Conservation (phyloP, 2,329 filamentous ascomycete species). For the Scytalidium lignicola region DNA sequence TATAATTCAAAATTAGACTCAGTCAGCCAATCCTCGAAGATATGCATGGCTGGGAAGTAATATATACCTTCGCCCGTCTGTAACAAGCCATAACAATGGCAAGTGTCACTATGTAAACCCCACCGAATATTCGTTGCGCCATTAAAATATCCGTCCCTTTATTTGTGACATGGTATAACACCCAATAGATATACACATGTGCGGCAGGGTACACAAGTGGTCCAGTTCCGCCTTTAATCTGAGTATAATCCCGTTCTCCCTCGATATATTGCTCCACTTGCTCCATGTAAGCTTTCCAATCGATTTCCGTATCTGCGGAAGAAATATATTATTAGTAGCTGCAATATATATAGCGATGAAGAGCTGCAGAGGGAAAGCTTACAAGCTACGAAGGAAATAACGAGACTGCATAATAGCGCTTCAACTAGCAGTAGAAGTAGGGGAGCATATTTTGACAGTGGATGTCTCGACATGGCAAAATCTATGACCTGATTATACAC, state of each 20-base stretch:
- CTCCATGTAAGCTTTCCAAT: constrained; percentile 97
- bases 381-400: constrained; percentile 26
- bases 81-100: constrained; percentile 80
- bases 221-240: constrained; percentile 82
- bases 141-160: constrained; percentile 68
- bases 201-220: constrained; percentile 92
- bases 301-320: constrained; percentile 85
- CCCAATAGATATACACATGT: constrained; percentile 86
- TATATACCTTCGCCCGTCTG: constrained; percentile 59
- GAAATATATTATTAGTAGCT: background rate
- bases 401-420: constrained; percentile 21
- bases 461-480: constrained; percentile 21
- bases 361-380: constrained; percentile 5
- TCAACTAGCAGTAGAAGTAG: constrained; percentile 21
- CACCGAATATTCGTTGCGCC: constrained; percentile 80
- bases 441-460: constrained; percentile 21
- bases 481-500: constrained; percentile 17
- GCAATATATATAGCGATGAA: background rate
- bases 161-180: constrained; percentile 72
- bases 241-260: constrained; percentile 84
- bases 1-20: constrained; percentile 2
- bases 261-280: constrained; percentile 74
- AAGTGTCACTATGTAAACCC: constrained; percentile 72
- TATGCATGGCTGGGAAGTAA: background rate
- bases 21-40: constrained; percentile 1